Base-by-base conservation (phyloP, 805 yeast genomes). In the Blastobotrys attinorum region DNA sequence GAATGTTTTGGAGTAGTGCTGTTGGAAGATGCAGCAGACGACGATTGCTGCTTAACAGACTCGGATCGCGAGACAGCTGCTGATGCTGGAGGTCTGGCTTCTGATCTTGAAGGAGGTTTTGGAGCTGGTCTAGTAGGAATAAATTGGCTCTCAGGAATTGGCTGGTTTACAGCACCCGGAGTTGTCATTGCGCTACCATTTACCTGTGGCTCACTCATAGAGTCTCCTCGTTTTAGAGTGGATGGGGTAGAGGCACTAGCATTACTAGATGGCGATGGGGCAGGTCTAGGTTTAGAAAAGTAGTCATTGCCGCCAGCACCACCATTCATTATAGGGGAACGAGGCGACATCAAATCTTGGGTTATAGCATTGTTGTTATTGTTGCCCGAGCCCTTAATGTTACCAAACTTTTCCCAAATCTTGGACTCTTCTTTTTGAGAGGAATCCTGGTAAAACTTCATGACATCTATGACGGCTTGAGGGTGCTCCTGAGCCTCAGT, bases 401-500 rank as follows among this genome's bases (percentile, higher is more conserved):
- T 48, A 22, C 48, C 54, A 39, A 56, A 56, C 45, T 56, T 56
- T 32, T 50, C 49, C 59, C 57, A 62, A 10, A 62, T 56, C 10
- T 47, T 57, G 20, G 45, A 51, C 34, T 52, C 49, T 13, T 45
- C 54, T n/a, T 53, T 49, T 22, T 50, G 49, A 18, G 51, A 37
- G 11, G 52, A 40, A 31, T 53, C 53, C 27, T 62, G 58, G 62
- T 86, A 87, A 59, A 87, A 87, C 41, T 88, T 87, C 45, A 87
- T 89, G 44, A 86, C 87, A 58, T 87, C 95, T 73, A 82, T 81
- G 3, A 90, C 94, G 0, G 96, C 97, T 62, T 87, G 94, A 2
- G 97, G 96, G 61, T 92, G 88, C 53, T 82, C 84, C 55, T 83
- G 81, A 59, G 88, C 96, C 55, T 92, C 98, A 43, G 76, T 80